Percentiles rank a stretch among this genome's conserved stretches.
Conservation (phyloP, 1,284 basidiomycete species). For the Heterobasidion occidentale region DNA sequence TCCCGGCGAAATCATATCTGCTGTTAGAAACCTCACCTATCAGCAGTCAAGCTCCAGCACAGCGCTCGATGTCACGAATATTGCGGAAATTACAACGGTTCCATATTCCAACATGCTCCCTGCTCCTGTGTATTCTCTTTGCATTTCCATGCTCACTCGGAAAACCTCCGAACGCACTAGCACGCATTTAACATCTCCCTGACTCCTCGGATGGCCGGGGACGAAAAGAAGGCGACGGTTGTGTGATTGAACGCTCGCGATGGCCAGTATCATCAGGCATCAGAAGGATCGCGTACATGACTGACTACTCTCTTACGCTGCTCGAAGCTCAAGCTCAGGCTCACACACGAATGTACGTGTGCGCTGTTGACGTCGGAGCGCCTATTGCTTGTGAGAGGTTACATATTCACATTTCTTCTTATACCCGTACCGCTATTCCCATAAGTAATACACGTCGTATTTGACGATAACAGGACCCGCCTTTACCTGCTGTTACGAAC, state of each 20-base stretch:
- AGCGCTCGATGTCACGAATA: too few species aligned
- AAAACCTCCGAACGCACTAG: too few species aligned
- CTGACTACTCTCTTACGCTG: not conserved
- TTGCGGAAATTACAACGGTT: too few species aligned
- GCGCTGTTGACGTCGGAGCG: not conserved
- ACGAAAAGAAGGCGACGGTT: not conserved
- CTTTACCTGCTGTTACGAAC: not conserved
- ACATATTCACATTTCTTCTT: not conserved
- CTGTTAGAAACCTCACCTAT: too few species aligned
- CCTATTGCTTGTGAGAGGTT: not conserved
- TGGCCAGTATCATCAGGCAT: not conserved
- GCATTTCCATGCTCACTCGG: too few species aligned
- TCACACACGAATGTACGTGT: not conserved
- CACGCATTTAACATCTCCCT: not conserved
- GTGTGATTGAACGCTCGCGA: not conserved
- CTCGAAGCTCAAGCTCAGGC: too few species aligned
- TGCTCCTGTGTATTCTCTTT: too few species aligned
- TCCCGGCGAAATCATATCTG: too few species aligned
- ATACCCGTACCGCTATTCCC: not conserved
- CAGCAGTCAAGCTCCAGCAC: too few species aligned
- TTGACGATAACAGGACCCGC: not conserved
- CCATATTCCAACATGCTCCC: too few species aligned
- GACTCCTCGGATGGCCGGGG: not conserved
- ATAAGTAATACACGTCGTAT: not conserved
- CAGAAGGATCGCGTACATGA: not conserved